These are phyloP conservation scores for Erodium texanum DNA, from an alignment of 441 rosid genomes.

Conservation along the genomic window DNA sequence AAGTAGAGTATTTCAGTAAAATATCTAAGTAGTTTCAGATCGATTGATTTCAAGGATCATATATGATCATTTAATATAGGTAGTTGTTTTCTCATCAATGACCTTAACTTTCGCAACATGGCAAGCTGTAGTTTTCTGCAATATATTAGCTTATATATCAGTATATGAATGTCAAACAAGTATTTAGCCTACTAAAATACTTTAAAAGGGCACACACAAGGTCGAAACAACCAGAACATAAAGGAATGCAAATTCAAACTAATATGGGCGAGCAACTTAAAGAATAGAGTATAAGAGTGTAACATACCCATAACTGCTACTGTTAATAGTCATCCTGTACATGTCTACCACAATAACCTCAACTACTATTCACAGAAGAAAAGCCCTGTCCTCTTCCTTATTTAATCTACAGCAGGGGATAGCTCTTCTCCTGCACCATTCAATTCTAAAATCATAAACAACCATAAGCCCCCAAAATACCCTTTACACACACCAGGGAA, in stretches of 20 bases:
- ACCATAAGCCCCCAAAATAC: conserved; percentile 1
- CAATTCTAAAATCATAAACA: conserved; percentile 18
- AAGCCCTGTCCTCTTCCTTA: conserved; percentile 22
- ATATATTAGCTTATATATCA: neutral
- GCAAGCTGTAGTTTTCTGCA: neutral
- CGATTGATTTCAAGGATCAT: neutral
- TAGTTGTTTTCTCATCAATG: neutral
- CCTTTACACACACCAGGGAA: neutral
- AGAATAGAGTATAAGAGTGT: conserved; percentile 6
- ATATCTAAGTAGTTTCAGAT: neutral
- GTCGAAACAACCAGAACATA: neutral
- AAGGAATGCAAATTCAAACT: neutral
- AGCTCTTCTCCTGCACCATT: conserved; percentile 38
- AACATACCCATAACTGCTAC: conserved; percentile 43
- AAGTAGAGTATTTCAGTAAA: neutral
- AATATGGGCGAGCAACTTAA: neutral
- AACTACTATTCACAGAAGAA: conserved; percentile 31
- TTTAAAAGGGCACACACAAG: too few species aligned
- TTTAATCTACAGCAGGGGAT: conserved; percentile 32
- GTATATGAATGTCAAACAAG: neutral
- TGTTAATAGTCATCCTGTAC: conserved; percentile 35
- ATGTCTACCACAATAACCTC: conserved; percentile 27
- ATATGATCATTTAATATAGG: neutral
- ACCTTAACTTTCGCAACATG: neutral
- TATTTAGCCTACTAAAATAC: neutral